Percentiles rank a stretch among this genome's conserved stretches.
Conservation (phyloP, 768 basidiomycete genomes). For the Kwoniella botswanensis region DNA sequence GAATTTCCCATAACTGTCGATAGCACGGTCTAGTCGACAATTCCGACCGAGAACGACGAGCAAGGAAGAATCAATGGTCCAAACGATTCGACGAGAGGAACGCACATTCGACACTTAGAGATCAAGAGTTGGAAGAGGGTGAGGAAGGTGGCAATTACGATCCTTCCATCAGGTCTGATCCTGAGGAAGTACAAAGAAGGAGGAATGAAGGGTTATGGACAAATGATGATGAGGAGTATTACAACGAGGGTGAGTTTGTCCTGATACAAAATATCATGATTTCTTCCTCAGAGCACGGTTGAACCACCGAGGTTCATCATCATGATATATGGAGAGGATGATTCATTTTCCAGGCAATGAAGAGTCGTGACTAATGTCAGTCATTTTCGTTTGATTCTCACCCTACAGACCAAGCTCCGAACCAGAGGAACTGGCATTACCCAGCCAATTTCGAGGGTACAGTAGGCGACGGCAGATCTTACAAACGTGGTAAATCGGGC, state of each 20-base stretch:
- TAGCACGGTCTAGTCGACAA: slow-evolving; percentile 87
- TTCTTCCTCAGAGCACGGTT: too few relatives aligned
- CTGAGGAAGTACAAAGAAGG: slow-evolving; percentile 44
- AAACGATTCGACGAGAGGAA: slow-evolving; percentile 81
- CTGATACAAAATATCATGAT: too few relatives aligned
- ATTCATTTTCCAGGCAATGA: too few relatives aligned
- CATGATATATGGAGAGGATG: too few relatives aligned
- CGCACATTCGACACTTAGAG: slow-evolving; percentile 70
- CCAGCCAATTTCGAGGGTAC: slow-evolving; percentile 59
- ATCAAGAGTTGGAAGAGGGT: slow-evolving; percentile 77
- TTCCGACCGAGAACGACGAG: slow-evolving; percentile 74
- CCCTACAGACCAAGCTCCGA: slow-evolving; percentile 51
- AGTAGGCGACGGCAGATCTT: slow-evolving; percentile 36
- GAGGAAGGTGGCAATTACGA: slow-evolving; percentile 62
- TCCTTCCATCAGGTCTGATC: slow-evolving; percentile 29
- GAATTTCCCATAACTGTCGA: background rate
- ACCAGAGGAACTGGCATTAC: slow-evolving; percentile 58
- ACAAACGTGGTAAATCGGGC: slow-evolving; percentile 26
- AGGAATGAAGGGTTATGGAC: slow-evolving; percentile 55
- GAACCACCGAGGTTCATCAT: too few relatives aligned
- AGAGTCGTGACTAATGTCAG: background rate
- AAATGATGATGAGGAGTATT: slow-evolving; percentile 54
- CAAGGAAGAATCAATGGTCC: slow-evolving; percentile 85
- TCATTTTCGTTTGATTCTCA: background rate
- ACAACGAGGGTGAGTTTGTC: slow-evolving; percentile 52